Evolutionary conservation across 2,329 filamentous ascomycete genomes (phyloP).

Genomic region (Seiridium cupressi): DNA sequence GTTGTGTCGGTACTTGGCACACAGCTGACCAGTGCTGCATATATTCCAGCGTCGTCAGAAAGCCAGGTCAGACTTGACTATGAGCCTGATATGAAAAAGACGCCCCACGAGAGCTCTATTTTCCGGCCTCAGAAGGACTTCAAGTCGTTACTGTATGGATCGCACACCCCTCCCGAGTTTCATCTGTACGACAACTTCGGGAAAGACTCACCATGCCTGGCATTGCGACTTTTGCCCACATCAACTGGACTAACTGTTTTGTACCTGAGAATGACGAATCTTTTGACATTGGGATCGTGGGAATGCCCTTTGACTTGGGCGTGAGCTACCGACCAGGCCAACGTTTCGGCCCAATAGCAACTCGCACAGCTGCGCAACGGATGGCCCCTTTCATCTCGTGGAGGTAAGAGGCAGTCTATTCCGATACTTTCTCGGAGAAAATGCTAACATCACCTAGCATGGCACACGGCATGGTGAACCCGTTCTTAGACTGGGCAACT

Average conservation of each 20-base stretch:
- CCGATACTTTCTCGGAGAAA: too few relatives aligned
- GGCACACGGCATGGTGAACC: neutral
- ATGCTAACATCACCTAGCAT: neutral
- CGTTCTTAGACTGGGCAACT: neutral
- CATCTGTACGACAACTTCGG: neutral
- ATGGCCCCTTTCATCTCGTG: neutral
- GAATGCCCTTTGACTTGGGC: neutral
- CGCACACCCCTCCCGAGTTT: neutral
- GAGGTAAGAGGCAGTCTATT: neutral
- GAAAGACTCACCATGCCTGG: neutral
- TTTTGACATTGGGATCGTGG: neutral
- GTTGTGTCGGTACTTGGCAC: too few relatives aligned
- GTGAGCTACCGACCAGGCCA: neutral
- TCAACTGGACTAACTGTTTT: neutral
- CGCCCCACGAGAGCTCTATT: too few relatives aligned
- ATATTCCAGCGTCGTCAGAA: too few relatives aligned
- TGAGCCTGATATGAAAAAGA: too few relatives aligned
- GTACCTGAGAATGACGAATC: neutral
- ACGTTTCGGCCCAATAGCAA: neutral
- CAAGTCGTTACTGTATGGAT: too few relatives aligned
- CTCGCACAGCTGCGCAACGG: neutral
- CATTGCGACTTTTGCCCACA: neutral
- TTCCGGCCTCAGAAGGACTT: too few relatives aligned
- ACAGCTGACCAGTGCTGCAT: too few relatives aligned
- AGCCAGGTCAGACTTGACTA: too few relatives aligned